Conservation (phyloP, 306 rosid genomes). For the Cucumis cinereus region DNA sequence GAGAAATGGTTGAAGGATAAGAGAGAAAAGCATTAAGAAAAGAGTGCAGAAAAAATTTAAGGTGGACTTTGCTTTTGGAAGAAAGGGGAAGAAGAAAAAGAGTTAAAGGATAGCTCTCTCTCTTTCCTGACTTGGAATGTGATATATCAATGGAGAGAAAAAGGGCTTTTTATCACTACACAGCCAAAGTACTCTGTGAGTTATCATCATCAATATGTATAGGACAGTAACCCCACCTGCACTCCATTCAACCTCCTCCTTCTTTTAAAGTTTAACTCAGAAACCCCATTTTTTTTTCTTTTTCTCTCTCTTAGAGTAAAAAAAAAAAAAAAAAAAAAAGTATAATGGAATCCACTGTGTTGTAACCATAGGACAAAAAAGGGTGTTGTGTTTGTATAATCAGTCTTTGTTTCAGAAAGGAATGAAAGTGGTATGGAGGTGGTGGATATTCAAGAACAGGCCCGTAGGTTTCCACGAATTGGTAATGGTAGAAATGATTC, state of each 20-base stretch:
- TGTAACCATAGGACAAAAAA: neutral
- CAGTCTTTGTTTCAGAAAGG: slow-evolving; percentile 29
- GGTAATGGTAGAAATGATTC: slow-evolving; percentile 30
- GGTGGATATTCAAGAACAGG: slow-evolving; percentile 62
- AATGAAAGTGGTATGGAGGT: slow-evolving; percentile 85
- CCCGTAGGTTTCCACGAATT: slow-evolving; percentile 49
- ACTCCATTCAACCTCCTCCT: slow-evolving; percentile 10
- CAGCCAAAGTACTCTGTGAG: slow-evolving; percentile 66
- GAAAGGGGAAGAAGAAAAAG: neutral
- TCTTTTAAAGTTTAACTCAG: neutral
- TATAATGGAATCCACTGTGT: neutral
- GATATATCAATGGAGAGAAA: slow-evolving; percentile 66
- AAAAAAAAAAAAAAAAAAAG: neutral
- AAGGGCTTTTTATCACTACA: slow-evolving; percentile 47
- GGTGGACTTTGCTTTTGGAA: neutral
- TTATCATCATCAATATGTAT: slow-evolving; percentile 78
- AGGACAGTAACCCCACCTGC: slow-evolving; percentile 81
- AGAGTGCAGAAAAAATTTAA: neutral
- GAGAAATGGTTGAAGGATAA: neutral
- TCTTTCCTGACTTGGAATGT: slow-evolving; percentile 62
- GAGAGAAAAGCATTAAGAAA: neutral
- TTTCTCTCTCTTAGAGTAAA: neutral
- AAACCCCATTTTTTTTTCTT: neutral
- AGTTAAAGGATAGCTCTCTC: neutral
- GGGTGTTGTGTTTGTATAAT: slow-evolving; percentile 5